phyloP scores from a whole-genome alignment of 306 rosid species.

The Cucumis cinereus region DNA sequence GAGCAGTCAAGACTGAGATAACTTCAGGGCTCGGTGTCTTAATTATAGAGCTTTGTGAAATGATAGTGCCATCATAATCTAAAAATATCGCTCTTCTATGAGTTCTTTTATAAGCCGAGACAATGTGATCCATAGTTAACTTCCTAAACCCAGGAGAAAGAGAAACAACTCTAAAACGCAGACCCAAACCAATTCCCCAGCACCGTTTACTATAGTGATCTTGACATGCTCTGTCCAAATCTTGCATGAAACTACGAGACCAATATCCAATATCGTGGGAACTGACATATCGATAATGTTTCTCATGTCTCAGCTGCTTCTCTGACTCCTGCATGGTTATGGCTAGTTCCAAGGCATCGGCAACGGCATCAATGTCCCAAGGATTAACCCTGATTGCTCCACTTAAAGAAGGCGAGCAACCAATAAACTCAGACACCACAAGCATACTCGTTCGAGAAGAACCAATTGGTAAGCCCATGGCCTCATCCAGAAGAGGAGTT shows the following conservation, averaged over 20 bases:
- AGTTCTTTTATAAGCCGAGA: constrained; percentile 15
- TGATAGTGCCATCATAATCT: constrained; percentile 14
- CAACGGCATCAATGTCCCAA: constrained; percentile 16
- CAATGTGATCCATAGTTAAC: constrained; percentile 14
- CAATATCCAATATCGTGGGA: constrained; percentile 12
- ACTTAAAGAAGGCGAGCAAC: constrained; percentile 17
- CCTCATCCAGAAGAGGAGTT: constrained; percentile 13
- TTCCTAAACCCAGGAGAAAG: constrained; percentile 17
- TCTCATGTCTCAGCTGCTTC: constrained; percentile 15
- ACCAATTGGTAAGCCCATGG: constrained; percentile 9
- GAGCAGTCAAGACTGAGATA: constrained; percentile 8
- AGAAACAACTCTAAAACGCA: constrained; percentile 15
- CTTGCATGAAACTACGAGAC: constrained; percentile 19
- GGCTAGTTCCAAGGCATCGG: constrained; percentile 12
- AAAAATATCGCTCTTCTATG: constrained; percentile 15
- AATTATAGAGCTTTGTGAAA: constrained; percentile 13
- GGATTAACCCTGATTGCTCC: constrained; percentile 16
- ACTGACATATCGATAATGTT: constrained; percentile 19
- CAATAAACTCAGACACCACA: constrained; percentile 14
- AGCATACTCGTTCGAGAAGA: constrained; percentile 15
- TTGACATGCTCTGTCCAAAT: constrained; percentile 15
- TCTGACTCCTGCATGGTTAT: constrained; percentile 11
- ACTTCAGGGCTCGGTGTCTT: constrained; percentile 12
- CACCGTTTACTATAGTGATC: constrained; percentile 17
- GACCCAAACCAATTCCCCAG: constrained; percentile 16